Conservation (phyloP, 305 asterid species). For the Stenogyne calaminthoides region DNA sequence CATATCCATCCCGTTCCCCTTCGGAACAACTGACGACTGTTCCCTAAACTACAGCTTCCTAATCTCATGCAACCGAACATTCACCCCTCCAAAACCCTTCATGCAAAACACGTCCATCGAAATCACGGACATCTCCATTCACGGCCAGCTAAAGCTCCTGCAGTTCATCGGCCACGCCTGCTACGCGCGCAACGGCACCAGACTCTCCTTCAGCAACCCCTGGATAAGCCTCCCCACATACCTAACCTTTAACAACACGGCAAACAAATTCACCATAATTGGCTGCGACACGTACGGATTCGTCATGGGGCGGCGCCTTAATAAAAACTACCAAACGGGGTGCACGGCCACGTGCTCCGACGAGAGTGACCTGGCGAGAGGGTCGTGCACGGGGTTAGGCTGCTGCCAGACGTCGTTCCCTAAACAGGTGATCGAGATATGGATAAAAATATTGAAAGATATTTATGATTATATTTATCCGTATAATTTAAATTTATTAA, state of each 20-base stretch:
- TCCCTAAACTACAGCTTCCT: not conserved
- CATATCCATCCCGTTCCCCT: slow-evolving; percentile 44
- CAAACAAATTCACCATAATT: slow-evolving; percentile 39
- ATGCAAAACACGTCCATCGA: not conserved
- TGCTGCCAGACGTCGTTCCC: slow-evolving; percentile 48
- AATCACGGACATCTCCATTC: slow-evolving; percentile 34
- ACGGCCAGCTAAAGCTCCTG: slow-evolving; percentile 39
- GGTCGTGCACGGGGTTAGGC: slow-evolving; percentile 35
- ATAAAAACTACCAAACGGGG: slow-evolving; percentile 27
- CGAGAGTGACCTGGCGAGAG: slow-evolving; percentile 20
- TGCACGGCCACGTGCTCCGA: slow-evolving; percentile 35
- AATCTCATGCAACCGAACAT: slow-evolving; percentile 35
- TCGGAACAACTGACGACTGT: slow-evolving; percentile 41
- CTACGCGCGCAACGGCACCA: not conserved
- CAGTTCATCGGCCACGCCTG: slow-evolving; percentile 15
- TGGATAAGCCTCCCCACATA: rapidly evolving
- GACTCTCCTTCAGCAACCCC: not conserved
- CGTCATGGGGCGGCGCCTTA: slow-evolving; percentile 19
- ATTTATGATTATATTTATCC: too few relatives aligned
- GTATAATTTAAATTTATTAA: too few relatives aligned
- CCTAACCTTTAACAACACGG: slow-evolving; percentile 30
- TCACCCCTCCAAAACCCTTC: slow-evolving; percentile 31
- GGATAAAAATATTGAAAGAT: too few relatives aligned
- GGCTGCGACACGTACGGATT: slow-evolving; percentile 46
- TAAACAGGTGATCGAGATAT: too few relatives aligned